phyloP scores from a whole-genome alignment of 2,329 filamentous ascomycete genomes.

The Corynespora cassiicola region DNA sequence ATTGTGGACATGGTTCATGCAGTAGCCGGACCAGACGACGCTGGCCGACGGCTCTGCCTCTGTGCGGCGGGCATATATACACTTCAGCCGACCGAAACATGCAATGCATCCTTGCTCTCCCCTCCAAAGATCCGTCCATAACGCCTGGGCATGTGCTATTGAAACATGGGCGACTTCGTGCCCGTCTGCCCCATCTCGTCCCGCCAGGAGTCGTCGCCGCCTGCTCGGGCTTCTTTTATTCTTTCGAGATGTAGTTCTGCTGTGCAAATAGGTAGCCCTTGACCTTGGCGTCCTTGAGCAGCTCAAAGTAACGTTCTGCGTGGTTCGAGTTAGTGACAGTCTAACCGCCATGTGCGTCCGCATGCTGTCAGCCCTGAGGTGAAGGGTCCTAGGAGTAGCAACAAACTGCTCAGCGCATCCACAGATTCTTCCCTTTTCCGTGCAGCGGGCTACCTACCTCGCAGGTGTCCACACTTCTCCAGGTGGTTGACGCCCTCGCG shows the following conservation, averaged over 20 bases:
- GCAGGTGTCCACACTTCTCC: constrained; percentile 82
- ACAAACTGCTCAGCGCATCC: not conserved
- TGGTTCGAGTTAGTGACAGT: constrained; percentile 26
- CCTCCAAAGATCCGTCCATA: too few relatives aligned
- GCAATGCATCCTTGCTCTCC: too few relatives aligned
- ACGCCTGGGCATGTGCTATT: too few relatives aligned
- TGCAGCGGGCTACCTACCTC: constrained; percentile 66
- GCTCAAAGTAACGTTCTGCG: constrained; percentile 78
- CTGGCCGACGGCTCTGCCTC: too few relatives aligned
- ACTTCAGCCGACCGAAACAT: too few relatives aligned
- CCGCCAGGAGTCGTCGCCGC: too few relatives aligned
- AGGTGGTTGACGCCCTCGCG: constrained; percentile 85
- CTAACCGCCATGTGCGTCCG: not conserved
- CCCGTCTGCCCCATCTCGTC: too few relatives aligned
- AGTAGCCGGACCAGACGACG: too few relatives aligned
- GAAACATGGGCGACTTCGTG: too few relatives aligned
- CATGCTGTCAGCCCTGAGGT: not conserved
- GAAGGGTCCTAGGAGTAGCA: not conserved
- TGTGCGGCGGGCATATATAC: too few relatives aligned
- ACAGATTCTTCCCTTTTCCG: not conserved
- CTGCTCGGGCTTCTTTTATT: constrained; percentile 17
- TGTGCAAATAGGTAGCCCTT: constrained; percentile 82
- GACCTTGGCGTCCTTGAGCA: constrained; percentile 78
- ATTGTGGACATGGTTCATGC: too few relatives aligned
- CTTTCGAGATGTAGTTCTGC: constrained; percentile 71